Evolutionary conservation across 108 stramenopile species (phyloP).

Genomic region (Mayamaea pseudoterrestris): DNA sequence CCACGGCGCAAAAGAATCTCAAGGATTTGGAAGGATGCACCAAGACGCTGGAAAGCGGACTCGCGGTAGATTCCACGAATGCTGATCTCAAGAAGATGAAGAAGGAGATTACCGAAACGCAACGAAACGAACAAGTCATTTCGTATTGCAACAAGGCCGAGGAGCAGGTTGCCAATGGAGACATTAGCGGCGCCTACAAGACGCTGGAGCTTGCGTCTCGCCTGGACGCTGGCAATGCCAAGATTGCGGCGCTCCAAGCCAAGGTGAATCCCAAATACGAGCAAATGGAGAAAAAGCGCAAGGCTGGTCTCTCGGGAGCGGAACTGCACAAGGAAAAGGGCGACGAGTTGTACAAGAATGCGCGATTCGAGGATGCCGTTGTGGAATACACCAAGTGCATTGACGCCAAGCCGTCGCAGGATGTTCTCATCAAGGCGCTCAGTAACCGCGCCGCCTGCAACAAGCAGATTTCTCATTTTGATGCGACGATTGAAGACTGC

Average conservation of each 20-base stretch:
- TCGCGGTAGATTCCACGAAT: slow-evolving; percentile 70
- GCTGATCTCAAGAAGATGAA: slow-evolving; percentile 86
- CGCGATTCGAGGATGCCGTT: slow-evolving; percentile 79
- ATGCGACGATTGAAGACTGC: slow-evolving; percentile 92
- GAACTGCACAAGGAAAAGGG: slow-evolving; percentile 94
- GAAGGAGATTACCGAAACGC: slow-evolving; percentile 78
- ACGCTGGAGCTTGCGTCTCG: slow-evolving; percentile 83
- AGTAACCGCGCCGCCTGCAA: slow-evolving; percentile 97
- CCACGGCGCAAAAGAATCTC: slow-evolving; percentile 72
- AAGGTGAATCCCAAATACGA: slow-evolving; percentile 89
- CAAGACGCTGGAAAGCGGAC: slow-evolving; percentile 77
- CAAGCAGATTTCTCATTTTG: slow-evolving; percentile 99
- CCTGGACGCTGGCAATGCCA: slow-evolving; percentile 89
- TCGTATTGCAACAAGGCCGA: slow-evolving; percentile 74
- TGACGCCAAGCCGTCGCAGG: slow-evolving; percentile 50
- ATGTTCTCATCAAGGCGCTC: slow-evolving; percentile 90
- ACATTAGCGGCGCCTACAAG: slow-evolving; percentile 83
- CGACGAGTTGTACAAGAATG: slow-evolving; percentile 86
- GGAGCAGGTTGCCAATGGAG: slow-evolving; percentile 76
- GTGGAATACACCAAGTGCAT: slow-evolving; percentile 90
- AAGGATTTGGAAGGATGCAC: slow-evolving; percentile 72
- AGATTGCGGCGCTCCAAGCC: slow-evolving; percentile 74
- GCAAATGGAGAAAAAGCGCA: slow-evolving; percentile 73
- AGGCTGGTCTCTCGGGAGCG: slow-evolving; percentile 54
- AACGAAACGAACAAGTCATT: slow-evolving; percentile 84